Conservation (phyloP, 2,329 filamentous ascomycete species). For the Pyrenophora seminiperda region DNA sequence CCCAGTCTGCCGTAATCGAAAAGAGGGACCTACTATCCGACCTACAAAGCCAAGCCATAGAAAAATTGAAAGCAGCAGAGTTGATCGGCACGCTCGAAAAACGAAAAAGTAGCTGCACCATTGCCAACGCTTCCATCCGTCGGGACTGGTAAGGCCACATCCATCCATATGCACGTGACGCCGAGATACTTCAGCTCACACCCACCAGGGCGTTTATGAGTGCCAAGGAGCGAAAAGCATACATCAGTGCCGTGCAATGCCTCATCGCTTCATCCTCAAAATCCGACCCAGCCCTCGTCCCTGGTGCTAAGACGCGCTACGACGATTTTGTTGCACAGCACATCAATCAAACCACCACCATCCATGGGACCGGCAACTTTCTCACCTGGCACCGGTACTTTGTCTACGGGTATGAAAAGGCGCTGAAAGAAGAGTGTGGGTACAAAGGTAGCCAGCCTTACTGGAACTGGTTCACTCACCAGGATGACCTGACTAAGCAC, state of each 20-base stretch:
- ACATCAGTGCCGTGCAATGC: conserved; percentile 29
- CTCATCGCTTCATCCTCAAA: conserved; percentile 20
- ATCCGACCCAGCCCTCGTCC: conserved; percentile 13
- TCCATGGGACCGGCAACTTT: conserved; percentile 30
- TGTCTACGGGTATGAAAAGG: conserved; percentile 44
- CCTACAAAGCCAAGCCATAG: conserved; percentile 20
- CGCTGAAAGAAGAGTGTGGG: conserved; percentile 47
- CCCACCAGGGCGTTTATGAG: neutral
- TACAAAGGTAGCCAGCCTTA: conserved; percentile 50
- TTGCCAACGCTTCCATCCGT: conserved; percentile 16
- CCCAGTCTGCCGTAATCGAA: conserved; percentile 13
- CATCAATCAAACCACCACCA: conserved; percentile 24
- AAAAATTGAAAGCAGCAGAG: conserved; percentile 13
- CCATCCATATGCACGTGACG: neutral
- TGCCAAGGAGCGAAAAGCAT: conserved; percentile 22
- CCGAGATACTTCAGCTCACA: neutral
- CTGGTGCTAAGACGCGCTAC: conserved; percentile 31
- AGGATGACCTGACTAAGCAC: conserved; percentile 33
- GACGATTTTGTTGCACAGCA: conserved; percentile 37
- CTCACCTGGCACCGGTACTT: conserved; percentile 48
- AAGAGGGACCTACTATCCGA: conserved; percentile 16
- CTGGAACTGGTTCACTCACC: conserved; percentile 54
- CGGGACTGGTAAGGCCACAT: conserved; percentile 21
- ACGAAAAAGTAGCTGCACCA: conserved; percentile 8
- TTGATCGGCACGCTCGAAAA: conserved; percentile 8